phyloP scores from a whole-genome alignment of 306 rosid species.

The Pyrus bretschneideri region DNA sequence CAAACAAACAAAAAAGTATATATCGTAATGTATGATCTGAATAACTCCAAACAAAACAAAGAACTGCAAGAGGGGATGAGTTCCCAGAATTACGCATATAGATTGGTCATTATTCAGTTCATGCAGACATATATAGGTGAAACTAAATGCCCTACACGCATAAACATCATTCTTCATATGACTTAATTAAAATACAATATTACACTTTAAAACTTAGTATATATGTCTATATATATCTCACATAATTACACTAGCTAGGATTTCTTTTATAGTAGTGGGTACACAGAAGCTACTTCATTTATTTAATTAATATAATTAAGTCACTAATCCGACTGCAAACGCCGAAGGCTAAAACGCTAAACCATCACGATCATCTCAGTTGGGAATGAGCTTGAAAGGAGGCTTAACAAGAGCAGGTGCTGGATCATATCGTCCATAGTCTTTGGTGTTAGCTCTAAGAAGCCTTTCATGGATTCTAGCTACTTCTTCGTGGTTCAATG shows the following conservation, averaged over 20 bases:
- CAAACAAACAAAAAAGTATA: too few relatives aligned
- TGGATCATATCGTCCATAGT: constrained; percentile 90
- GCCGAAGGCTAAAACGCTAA: neutral
- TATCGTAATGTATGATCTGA: too few relatives aligned
- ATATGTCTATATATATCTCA: neutral
- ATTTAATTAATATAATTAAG: neutral
- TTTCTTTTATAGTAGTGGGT: neutral
- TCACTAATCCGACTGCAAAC: neutral
- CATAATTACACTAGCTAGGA: neutral
- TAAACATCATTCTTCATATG: neutral
- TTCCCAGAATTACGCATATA: neutral
- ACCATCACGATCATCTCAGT: constrained; percentile 28
- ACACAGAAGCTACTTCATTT: neutral
- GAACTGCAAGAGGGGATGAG: too few relatives aligned
- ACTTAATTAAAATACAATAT: neutral
- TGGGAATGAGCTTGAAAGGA: constrained; percentile 94
- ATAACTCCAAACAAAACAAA: too few relatives aligned
- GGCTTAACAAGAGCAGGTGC: constrained; percentile 83
- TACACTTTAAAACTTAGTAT: neutral
- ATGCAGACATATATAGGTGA: neutral
- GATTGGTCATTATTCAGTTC: neutral
- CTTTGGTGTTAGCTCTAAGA: constrained; percentile 60
- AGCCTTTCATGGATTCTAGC: constrained; percentile 71
- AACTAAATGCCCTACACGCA: neutral
- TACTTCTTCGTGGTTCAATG: constrained; percentile 24